These are phyloP conservation scores for Nakazawaea laoshanensis DNA, from an alignment of 805 yeast genomes.

Conservation along the genomic window DNA sequence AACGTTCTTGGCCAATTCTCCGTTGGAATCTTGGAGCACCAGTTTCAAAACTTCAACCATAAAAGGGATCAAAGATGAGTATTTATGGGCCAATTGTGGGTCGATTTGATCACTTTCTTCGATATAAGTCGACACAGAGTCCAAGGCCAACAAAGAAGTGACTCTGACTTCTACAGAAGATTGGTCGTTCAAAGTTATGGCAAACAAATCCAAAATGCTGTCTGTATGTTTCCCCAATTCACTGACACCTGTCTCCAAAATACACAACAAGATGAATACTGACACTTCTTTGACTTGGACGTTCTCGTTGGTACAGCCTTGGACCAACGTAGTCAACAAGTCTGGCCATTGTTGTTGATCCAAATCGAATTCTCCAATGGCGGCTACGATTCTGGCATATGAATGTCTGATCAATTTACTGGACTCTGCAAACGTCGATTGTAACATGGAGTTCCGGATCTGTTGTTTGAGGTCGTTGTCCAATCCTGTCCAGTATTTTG, in stretches of 20 bases:
- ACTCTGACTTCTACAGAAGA: conserved; percentile 67
- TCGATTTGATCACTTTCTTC: conserved; percentile 49
- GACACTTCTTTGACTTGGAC: conserved; percentile 72
- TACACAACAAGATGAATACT: conserved; percentile 65
- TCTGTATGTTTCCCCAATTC: conserved; percentile 48
- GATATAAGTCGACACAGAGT: conserved; percentile 55
- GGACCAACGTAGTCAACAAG: conserved; percentile 61
- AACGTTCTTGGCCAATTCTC: conserved; percentile 60
- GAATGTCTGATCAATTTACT: conserved; percentile 72
- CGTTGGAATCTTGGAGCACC: conserved; percentile 62
- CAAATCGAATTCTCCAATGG: conserved; percentile 74
- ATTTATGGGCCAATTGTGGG: conserved; percentile 37
- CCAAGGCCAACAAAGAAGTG: conserved; percentile 75
- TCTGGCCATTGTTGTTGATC: conserved; percentile 62
- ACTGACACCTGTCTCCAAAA: conserved; percentile 65
- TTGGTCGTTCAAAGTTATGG: conserved; percentile 55
- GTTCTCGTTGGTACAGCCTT: conserved; percentile 49
- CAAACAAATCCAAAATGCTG: conserved; percentile 66
- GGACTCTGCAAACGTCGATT: conserved; percentile 58
- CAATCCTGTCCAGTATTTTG: conserved; percentile 57
- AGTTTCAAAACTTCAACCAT: conserved; percentile 77
- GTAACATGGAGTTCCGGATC: conserved; percentile 62
- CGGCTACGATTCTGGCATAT: conserved; percentile 80
- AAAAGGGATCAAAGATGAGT: conserved; percentile 62
- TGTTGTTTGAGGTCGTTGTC: conserved; percentile 43